Base-by-base conservation (phyloP, 1,284 basidiomycete species). In the Ustilago nuda region DNA sequence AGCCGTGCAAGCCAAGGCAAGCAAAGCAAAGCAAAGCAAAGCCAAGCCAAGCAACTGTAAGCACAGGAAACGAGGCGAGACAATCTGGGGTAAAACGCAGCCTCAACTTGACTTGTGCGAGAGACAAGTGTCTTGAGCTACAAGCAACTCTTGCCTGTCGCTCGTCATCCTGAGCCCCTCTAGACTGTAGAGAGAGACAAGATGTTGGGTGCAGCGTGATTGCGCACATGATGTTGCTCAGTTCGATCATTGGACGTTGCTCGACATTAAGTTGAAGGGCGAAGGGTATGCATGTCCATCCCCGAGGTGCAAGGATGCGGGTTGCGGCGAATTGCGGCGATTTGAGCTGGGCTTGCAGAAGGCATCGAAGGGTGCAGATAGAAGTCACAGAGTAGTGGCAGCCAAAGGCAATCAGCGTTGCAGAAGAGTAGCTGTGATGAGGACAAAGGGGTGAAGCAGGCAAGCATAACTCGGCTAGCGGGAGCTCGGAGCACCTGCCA, bases 401-500 rank as follows among this genome's bases (percentile, higher is more conserved):
- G 36, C 52, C 37, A 35, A 45, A 54, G 60, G 32, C 32, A 33
- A 35, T 35, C 17, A 53, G 51, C 43, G 19, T 23, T 37, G 30
- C 33, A 27, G 51, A 33, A 13, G 8, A 23, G 33, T 37, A 37
- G 52, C 9, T 8, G 4, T 33, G n/a, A 17, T 33, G 3, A 23
- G 37, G 19, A 19, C 9, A 41, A 36, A 9, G 23, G 35, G 35
- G 23, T 27, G 23, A 27, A 27, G 23, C 23, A 27, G 23, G 23
- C 23, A 27, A 19, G 11, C 19, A 17, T 4, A 53, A 35, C 64
- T 66, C 64, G 64, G 64, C 58, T 66, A 66, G 58, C 3, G 27
- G 8, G 33, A 43, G 23, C 3, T 27, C 23, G 23, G 13, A 17
- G 39, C 39, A 17, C 6, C 13, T 41, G 13, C 17, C 39, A 6